Evolutionary conservation across 495 filamentous ascomycete genomes (phyloP), one percentile per base, ranked within the genome.

Genomic region (Polyplosphaeria fusca): DNA sequence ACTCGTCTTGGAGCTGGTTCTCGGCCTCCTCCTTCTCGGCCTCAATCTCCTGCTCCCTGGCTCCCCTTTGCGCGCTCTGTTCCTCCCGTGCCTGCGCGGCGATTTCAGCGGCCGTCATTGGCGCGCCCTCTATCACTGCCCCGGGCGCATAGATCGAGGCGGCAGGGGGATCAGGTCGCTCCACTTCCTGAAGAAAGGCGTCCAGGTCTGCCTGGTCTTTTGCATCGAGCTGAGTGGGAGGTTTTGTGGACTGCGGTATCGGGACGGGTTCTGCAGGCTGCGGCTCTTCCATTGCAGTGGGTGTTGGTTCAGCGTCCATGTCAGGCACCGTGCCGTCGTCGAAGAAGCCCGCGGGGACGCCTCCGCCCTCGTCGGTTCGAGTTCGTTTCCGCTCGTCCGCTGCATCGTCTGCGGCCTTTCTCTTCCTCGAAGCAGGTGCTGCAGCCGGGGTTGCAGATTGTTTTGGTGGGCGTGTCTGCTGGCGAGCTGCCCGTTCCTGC

Each of bases 1-100:
- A 89, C 69, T 98, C 93, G 53, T 87, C 84, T 68, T 92, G 84
- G 52, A 96, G 69, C 51, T 84, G 80, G 43, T 87, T 79, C 19
- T 82, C 85, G 3, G 91, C 90, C 64, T 95, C 91, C 65, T 96
- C 91, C 20, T 84, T 84, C 73, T 95, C 89, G 16, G 84, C 88
- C 55, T 88, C 90, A n/a, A 80, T 67, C 41, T 86, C 81, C 0
- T 77, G 82, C 46, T 86, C 85, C 28, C 78, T 76, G 47, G 75
- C 77, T 25, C 76, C 80, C 32, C 76, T 70, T 50, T 73, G 71
- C 38, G 57, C 50, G 46, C 77, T 79, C 46, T 79, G 77, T 41
- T 85, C 78, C 38, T 82, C 82, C 22, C 74, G 60, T 47, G 79
- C 76, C 65, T 86, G 84, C 46, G 83, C 83, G 0, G 83, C 87